Conservation (phyloP, 768 basidiomycete genomes). For the Pisolithus microcarpus region DNA sequence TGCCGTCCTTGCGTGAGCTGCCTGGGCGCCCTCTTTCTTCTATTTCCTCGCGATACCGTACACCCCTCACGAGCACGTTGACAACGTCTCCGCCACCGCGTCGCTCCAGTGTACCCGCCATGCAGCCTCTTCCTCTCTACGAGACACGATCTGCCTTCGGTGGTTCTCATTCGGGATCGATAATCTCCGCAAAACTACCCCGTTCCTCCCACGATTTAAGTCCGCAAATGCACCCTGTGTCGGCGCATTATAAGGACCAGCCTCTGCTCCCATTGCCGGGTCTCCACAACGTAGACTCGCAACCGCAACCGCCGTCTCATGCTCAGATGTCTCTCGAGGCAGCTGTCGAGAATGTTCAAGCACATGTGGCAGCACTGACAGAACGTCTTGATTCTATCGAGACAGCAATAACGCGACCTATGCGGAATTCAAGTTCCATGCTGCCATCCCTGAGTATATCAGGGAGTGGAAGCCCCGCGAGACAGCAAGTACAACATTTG, state of each 20-base stretch:
- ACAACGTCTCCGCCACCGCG: slow-evolving; percentile 49
- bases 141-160: slow-evolving; percentile 72
- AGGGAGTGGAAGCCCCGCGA: slow-evolving; percentile 39
- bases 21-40: slow-evolving; percentile 65
- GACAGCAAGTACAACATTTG: slow-evolving; percentile 20
- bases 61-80: slow-evolving; percentile 60
- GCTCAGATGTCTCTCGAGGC: slow-evolving; percentile 45
- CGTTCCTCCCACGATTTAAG: slow-evolving; percentile 34
- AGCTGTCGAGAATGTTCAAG: slow-evolving; percentile 74
- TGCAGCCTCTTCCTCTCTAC: slow-evolving; percentile 67
- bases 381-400: slow-evolving; percentile 76
- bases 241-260: slow-evolving; percentile 30
- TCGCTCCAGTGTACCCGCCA: slow-evolving; percentile 41
- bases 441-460: slow-evolving; percentile 32
- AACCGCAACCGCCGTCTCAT: slow-evolving; percentile 45
- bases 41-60: slow-evolving; percentile 68
- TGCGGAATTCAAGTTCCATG: slow-evolving; percentile 34
- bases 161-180: slow-evolving; percentile 34
- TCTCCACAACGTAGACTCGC: slow-evolving; percentile 29
- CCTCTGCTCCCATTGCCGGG: slow-evolving; percentile 29
- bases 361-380: slow-evolving; percentile 71
- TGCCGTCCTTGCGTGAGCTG: slow-evolving; percentile 33
- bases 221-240: slow-evolving; percentile 32
- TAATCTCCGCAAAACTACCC: slow-evolving; percentile 33
- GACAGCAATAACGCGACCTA: slow-evolving; percentile 27